Conservation (phyloP, 2,329 filamentous ascomycete genomes). For the Colletotrichum sansevieriae region DNA sequence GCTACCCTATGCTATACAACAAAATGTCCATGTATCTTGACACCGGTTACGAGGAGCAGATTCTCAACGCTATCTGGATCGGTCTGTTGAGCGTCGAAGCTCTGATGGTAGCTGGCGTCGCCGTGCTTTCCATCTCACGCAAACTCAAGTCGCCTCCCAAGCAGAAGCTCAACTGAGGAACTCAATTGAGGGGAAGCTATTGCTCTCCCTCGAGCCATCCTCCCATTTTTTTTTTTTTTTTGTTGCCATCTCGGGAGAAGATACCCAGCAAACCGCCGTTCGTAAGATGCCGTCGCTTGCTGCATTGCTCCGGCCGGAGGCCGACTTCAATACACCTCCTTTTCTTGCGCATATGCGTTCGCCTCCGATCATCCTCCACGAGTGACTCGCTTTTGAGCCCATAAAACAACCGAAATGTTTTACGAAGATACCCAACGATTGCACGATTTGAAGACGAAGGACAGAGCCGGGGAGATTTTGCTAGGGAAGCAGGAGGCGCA, state of each 20-base stretch:
- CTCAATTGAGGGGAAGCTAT: not conserved
- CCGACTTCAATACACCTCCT: slow-evolving; percentile 18
- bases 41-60: slow-evolving; percentile 52
- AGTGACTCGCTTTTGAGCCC: slow-evolving; percentile 9
- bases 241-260: slow-evolving; percentile 13
- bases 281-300: not conserved
- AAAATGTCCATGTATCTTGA: slow-evolving; percentile 47
- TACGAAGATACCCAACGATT: slow-evolving; percentile 19
- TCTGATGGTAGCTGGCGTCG: slow-evolving; percentile 58
- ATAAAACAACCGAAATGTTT: slow-evolving; percentile 12
- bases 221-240: not conserved
- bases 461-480: not conserved
- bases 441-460: not conserved
- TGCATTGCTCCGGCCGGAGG: slow-evolving; percentile 2
- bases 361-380: slow-evolving; percentile 8
- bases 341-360: not conserved
- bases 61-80: slow-evolving; percentile 62
- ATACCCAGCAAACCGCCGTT: slow-evolving; percentile 3
- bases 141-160: slow-evolving; percentile 43
- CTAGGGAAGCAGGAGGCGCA: not conserved
- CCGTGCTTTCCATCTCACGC: slow-evolving; percentile 49
- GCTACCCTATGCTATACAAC: slow-evolving; percentile 46
- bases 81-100: slow-evolving; percentile 61
- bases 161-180: slow-evolving; percentile 40
- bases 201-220: not conserved